A percentile compares a stretch with the other conserved stretches of the same genome.
These are phyloP conservation scores for Russula earlei DNA, from an alignment of 768 basidiomycete genomes.

Conservation along the genomic window DNA sequence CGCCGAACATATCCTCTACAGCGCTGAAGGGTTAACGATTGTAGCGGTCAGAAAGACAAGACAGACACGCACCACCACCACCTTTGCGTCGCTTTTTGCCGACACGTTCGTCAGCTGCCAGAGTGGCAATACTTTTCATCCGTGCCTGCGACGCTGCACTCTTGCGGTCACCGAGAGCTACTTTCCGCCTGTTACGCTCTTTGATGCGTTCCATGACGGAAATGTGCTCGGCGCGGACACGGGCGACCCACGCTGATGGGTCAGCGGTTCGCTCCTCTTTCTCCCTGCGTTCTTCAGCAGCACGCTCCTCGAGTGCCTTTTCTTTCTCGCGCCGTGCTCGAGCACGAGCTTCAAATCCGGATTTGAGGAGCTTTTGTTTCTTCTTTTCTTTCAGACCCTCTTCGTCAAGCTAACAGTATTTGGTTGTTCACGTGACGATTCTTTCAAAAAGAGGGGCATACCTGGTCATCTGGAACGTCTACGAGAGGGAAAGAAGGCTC, in stretches of 20 bases:
- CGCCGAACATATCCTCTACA: constrained; percentile 86
- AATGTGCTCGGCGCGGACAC: constrained; percentile 75
- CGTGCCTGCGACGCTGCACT: constrained; percentile 88
- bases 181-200: constrained; percentile 67
- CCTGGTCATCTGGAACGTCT: constrained; percentile 85
- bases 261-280: constrained; percentile 69
- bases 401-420: constrained; percentile 58
- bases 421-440: background rate
- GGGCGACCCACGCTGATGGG: constrained; percentile 61
- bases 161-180: constrained; percentile 69
- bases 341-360: constrained; percentile 84
- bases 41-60: constrained; percentile 21
- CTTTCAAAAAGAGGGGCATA: constrained; percentile 28
- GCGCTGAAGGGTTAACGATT: background rate
- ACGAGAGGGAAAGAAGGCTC: constrained; percentile 82
- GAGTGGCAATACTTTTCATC: constrained; percentile 83
- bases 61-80: constrained; percentile 49
- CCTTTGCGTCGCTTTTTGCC: constrained; percentile 81
- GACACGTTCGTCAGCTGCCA: constrained; percentile 79
- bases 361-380: constrained; percentile 86
- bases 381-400: constrained; percentile 90
- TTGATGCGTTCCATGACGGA: constrained; percentile 76
- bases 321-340: constrained; percentile 83
- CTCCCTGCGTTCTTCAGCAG: constrained; percentile 53
- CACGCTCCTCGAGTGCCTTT: constrained; percentile 62